These are phyloP conservation scores for Hypomontagnella submonticulosa DNA, from an alignment of 495 filamentous ascomycete species.

Conservation along the genomic window DNA sequence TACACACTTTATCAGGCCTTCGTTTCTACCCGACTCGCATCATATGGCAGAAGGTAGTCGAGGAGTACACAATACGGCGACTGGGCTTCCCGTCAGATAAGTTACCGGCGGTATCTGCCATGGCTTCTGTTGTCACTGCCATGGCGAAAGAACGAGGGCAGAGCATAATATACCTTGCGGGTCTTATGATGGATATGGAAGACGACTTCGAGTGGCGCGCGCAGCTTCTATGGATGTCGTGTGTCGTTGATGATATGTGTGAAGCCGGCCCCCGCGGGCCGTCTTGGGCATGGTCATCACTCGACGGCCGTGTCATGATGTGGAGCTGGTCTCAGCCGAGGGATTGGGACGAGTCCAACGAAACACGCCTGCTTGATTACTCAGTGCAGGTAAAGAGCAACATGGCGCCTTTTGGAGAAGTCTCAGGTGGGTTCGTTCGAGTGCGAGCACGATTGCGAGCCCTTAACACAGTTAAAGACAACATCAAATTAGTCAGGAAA, in stretches of 20 bases:
- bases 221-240: constrained; percentile 26
- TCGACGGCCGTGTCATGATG: constrained; percentile 8
- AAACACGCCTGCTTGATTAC: constrained; percentile 5
- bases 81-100: constrained; percentile 32
- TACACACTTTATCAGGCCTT: constrained; percentile 28
- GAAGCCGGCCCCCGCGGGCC: constrained; percentile 6
- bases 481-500: neutral
- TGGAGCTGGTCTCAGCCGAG: constrained; percentile 7
- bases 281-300: constrained; percentile 27
- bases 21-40: constrained; percentile 15
- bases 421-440: constrained; percentile 26
- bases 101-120: constrained; percentile 35
- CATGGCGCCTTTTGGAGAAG: constrained; percentile 24
- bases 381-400: constrained; percentile 11
- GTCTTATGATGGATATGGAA: constrained; percentile 24
- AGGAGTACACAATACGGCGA: constrained; percentile 23
- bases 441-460: constrained; percentile 3
- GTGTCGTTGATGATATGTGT: constrained; percentile 7
- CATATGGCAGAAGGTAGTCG: constrained; percentile 25
- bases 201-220: constrained; percentile 25
- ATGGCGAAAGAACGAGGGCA: constrained; percentile 27
- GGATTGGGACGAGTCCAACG: constrained; percentile 8
- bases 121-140: constrained; percentile 28
- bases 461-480: constrained; percentile 1
- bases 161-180: constrained; percentile 31